These are phyloP conservation scores for Phytomonas sp. DNA, from an alignment of 208 protist species.

Conservation along the genomic window DNA sequence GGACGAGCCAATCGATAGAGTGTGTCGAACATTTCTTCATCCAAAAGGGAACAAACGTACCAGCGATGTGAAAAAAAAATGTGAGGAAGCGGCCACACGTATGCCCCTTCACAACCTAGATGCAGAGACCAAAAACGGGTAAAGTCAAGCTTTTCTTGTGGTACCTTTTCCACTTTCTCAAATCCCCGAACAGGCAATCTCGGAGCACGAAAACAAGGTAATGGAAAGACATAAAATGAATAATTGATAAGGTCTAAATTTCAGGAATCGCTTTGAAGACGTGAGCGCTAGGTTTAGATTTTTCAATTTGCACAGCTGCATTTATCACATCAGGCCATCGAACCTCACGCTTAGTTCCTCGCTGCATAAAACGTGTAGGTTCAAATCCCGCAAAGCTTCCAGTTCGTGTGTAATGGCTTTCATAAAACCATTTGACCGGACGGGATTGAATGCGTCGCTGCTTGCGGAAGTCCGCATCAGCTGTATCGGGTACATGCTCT, in stretches of 20 bases:
- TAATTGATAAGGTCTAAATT: slow-evolving; percentile 22
- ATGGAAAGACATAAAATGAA: slow-evolving; percentile 2
- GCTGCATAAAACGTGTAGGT: slow-evolving; percentile 87
- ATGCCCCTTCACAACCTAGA: neutral
- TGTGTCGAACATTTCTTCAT: neutral
- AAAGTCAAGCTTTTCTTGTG: neutral
- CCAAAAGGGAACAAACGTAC: neutral
- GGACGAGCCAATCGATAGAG: neutral
- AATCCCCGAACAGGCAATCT: slow-evolving; percentile 1
- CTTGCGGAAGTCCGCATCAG: slow-evolving; percentile 86
- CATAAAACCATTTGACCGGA: slow-evolving; percentile 92
- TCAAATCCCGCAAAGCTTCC: slow-evolving; percentile 88
- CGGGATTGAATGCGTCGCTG: slow-evolving; percentile 85
- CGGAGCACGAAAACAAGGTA: neutral
- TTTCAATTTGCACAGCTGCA: slow-evolving; percentile 79
- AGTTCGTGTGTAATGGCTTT: slow-evolving; percentile 89
- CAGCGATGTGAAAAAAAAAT: neutral
- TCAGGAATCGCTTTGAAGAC: slow-evolving; percentile 89
- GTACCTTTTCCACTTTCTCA: neutral
- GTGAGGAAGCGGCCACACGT: neutral
- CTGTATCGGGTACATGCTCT: slow-evolving; percentile 88
- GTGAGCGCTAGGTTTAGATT: slow-evolving; percentile 76
- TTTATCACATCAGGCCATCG: slow-evolving; percentile 90
- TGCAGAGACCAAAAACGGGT: neutral
- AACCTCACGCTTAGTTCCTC: slow-evolving; percentile 81